Conservation (phyloP, 306 rosid species). For the Rosa persica region DNA sequence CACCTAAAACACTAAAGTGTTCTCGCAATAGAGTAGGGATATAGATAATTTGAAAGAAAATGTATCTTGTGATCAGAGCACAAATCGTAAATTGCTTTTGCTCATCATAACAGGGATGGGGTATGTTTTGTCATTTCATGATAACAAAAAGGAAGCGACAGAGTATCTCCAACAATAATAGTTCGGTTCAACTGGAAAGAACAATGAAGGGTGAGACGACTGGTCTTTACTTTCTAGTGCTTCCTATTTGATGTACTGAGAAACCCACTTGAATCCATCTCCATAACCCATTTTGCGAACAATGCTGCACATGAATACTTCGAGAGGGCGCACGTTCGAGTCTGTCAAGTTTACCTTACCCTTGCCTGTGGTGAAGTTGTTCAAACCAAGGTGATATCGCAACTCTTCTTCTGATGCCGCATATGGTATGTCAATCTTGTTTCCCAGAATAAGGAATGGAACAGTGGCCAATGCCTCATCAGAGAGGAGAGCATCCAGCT, state of each 20-base stretch:
- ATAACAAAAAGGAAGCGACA: background rate
- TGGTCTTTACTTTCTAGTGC: constrained; percentile 28
- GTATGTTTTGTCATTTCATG: constrained; percentile 8
- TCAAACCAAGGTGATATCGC: constrained; percentile 68
- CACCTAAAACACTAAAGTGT: background rate
- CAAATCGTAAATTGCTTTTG: background rate
- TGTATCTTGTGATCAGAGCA: background rate
- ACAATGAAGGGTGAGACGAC: constrained; percentile 30
- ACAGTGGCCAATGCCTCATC: constrained; percentile 72
- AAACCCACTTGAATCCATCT: constrained; percentile 90
- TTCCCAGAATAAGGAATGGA: constrained; percentile 82
- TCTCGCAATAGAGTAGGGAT: background rate
- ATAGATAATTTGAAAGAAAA: background rate
- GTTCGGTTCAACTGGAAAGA: constrained; percentile 36
- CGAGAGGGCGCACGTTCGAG: constrained; percentile 75
- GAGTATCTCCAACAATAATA: constrained; percentile 23
- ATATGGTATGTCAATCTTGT: constrained; percentile 78
- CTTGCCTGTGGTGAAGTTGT: constrained; percentile 88
- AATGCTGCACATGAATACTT: constrained; percentile 93
- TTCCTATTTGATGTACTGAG: constrained; percentile 76
- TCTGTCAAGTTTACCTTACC: constrained; percentile 73
- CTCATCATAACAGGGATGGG: constrained; percentile 9
- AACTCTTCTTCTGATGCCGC: constrained; percentile 88
- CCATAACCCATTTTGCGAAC: constrained; percentile 95
- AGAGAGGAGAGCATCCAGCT: constrained; percentile 79